phyloP scores from a whole-genome alignment of 73 alveolate species.

The Blepharisma stoltei region DNA sequence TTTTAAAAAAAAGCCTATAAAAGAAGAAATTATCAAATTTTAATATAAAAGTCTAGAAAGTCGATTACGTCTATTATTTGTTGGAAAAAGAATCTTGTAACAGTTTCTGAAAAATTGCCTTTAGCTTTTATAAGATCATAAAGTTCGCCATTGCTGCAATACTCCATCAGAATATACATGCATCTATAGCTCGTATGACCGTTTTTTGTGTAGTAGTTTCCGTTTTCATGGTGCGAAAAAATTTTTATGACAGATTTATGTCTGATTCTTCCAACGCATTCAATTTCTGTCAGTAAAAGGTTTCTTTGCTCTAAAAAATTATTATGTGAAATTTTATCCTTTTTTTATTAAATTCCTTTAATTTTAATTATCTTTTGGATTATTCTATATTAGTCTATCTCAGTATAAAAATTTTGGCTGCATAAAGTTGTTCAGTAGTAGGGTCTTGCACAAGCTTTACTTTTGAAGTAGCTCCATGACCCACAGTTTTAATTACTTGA shows the following conservation, averaged over 20 bases:
- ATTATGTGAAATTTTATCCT: too few species aligned
- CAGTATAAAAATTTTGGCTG: slow-evolving; percentile 62
- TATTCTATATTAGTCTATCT: too few species aligned
- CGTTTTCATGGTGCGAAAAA: not conserved
- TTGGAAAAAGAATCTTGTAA: not conserved
- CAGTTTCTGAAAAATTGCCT: not conserved
- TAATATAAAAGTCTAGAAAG: too few species aligned
- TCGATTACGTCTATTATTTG: not conserved
- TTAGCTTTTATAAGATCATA: not conserved
- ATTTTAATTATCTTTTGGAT: too few species aligned
- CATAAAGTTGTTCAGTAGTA: slow-evolving; percentile 30
- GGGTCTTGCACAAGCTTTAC: slow-evolving; percentile 35
- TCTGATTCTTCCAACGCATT: not conserved
- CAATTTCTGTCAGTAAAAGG: too few species aligned
- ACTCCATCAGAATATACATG: slow-evolving; percentile 20
- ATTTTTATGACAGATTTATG: not conserved
- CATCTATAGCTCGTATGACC: not conserved
- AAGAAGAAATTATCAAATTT: too few species aligned
- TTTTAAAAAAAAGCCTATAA: too few species aligned
- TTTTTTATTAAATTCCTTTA: too few species aligned
- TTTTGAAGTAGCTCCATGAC: slow-evolving; percentile 25
- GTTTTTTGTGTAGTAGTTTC: not conserved
- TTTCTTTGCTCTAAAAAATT: too few species aligned
- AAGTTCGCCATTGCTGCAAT: slow-evolving; percentile 25
- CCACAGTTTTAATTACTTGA: slow-evolving; percentile 5